Base-by-base conservation (phyloP, 495 filamentous ascomycete species). In the Neurospora sp. region DNA sequence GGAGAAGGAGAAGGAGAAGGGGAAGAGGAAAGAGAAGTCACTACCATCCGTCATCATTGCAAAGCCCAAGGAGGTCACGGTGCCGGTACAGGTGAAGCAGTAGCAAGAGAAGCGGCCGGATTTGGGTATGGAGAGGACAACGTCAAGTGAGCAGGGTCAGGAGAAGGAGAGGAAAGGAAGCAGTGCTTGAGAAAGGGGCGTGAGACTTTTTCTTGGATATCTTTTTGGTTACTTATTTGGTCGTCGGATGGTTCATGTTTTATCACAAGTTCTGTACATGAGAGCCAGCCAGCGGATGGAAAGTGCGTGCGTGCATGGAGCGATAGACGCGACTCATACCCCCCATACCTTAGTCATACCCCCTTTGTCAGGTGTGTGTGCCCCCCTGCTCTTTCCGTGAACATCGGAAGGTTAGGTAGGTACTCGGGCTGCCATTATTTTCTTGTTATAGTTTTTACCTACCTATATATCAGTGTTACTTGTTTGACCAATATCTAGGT, bases 1-100 rank as follows among this genome's bases (percentile, higher is more conserved):
- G 20, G 18, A 41, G 22, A 39, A 35, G 3, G 27, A 31, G 31
- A 37, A 72, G 35, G 61, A 40, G 47, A 72, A 72, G 40, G 71
- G 71, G 39, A 73, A 73, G 47, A 69, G 45, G 40, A 42, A 73
- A 14, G 71, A 73, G 16, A 70, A 72, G 20, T 20, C 6, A 7
- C 42, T 12, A 70, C 4, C 10, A 10, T 70, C 41, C 3, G 31
- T 2, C 2, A 8, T 8, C 20, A 14, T 35, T 14, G 69, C 2
- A 4, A 41, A 1, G 35, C 35, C 35, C 1, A 31, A 41, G 39
- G 39, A 10, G 39, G 39, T 71, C 40, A 61, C 39, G 69, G 69
- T 71, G 71, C 39, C 47, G 3, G 27, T 68, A 6, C 37, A 31
- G 39, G 61, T 68, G 53, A 69, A 69, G 37, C 27, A 39, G 53